A percentile compares a stretch with the other conserved stretches of the same genome.
phyloP scores from a whole-genome alignment of 495 filamentous ascomycete species.

The Tuber microsphaerosporum region DNA sequence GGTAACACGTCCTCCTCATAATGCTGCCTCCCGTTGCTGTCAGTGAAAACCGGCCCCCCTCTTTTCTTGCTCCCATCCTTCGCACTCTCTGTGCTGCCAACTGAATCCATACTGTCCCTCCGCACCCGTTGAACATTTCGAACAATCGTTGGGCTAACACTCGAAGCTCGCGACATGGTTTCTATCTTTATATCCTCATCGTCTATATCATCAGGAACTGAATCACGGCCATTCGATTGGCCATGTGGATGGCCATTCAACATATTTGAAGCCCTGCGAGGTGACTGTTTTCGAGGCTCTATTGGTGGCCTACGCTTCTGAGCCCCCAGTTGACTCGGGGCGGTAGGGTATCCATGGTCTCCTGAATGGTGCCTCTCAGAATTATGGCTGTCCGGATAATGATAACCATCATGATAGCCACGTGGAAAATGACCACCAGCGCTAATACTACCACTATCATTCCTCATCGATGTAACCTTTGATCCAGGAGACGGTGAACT shows the following conservation, averaged over 20 bases:
- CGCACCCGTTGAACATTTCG: conserved; percentile 17
- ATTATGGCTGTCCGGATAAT: conserved; percentile 15
- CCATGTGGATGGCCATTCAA: conserved; percentile 16
- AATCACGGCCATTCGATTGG: conserved; percentile 13
- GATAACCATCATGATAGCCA: conserved; percentile 19
- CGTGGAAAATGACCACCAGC: conserved; percentile 9
- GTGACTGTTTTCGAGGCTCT: conserved; percentile 12
- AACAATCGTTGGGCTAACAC: conserved; percentile 25
- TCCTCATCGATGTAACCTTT: conserved; percentile 14
- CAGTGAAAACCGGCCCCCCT: conserved; percentile 34
- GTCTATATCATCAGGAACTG: conserved; percentile 26
- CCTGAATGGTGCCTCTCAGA: conserved; percentile 14
- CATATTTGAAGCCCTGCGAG: conserved; percentile 11
- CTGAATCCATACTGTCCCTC: conserved; percentile 33
- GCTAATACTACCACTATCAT: conserved; percentile 1
- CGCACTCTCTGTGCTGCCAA: conserved; percentile 18
- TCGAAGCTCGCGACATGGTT: conserved; percentile 29
- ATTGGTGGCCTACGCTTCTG: conserved; percentile 13
- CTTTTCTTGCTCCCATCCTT: conserved; percentile 39
- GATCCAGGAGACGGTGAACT: conserved; percentile 29
- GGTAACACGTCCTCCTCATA: conserved; percentile 39
- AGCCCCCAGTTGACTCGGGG: conserved; percentile 10
- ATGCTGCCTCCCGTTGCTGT: conserved; percentile 30
- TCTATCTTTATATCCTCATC: conserved; percentile 38
- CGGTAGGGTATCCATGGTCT: conserved; percentile 10